Percentiles rank a stretch among this genome's conserved stretches.
phyloP scores from a whole-genome alignment of 495 filamentous ascomycete species.

The Pyrenopolyporus hunteri region DNA sequence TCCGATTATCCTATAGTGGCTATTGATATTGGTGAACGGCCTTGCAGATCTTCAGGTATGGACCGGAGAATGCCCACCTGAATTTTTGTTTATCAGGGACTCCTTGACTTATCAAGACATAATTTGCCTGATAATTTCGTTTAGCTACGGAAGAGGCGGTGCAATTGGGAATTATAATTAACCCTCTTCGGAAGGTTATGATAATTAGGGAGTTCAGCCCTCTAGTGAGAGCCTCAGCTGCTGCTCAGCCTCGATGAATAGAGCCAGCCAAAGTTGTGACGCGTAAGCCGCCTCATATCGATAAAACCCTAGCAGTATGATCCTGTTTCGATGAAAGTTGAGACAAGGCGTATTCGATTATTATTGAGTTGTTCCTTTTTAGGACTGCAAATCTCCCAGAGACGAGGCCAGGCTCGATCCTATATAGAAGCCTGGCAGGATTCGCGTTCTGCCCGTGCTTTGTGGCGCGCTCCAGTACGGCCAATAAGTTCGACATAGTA shows the following conservation, averaged over 20 bases:
- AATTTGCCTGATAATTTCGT: neutral
- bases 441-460: neutral
- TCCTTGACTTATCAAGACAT: neutral
- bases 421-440: constrained; percentile 1
- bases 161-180: neutral
- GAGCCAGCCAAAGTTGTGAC: neutral
- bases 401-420: neutral
- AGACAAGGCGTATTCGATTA: neutral
- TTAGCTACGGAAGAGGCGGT: neutral
- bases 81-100: neutral
- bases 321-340: too few species aligned
- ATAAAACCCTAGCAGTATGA: too few species aligned
- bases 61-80: neutral
- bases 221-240: constrained; percentile 3
- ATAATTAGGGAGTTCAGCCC: neutral
- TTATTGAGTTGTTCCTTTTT: neutral
- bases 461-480: neutral
- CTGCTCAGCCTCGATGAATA: constrained; percentile 15
- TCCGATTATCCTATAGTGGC: too few species aligned
- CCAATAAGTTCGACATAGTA: neutral
- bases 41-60: neutral
- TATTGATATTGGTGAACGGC: too few species aligned
- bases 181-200: neutral
- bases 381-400: neutral
- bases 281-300: constrained; percentile 8